Evolutionary conservation across 2,329 filamentous ascomycete genomes (phyloP).

Genomic region (Aureobasidium subglaciale): DNA sequence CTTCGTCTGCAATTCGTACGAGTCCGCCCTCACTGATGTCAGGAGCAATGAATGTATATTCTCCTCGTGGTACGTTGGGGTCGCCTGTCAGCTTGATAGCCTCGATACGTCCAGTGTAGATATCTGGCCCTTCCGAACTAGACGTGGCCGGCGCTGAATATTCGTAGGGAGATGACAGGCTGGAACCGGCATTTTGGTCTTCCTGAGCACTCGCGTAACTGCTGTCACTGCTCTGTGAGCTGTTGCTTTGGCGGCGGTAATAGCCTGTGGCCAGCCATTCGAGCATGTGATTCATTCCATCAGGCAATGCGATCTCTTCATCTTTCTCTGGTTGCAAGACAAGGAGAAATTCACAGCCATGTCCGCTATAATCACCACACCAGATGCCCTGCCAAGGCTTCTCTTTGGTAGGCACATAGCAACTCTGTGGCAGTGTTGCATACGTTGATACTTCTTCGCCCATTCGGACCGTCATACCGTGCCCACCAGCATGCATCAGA

Average conservation of each 20-base stretch:
- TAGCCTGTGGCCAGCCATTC: constrained; percentile 25
- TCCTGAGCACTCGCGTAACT: constrained; percentile 15
- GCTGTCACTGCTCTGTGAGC: constrained; percentile 20
- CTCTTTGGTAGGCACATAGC: constrained; percentile 72
- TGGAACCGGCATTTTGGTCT: constrained; percentile 12
- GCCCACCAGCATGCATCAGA: constrained; percentile 18
- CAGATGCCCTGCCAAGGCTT: constrained; percentile 88
- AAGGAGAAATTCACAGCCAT: constrained; percentile 83
- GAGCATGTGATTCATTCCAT: constrained; percentile 27
- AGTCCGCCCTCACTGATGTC: constrained; percentile 65
- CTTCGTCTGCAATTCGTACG: constrained; percentile 56
- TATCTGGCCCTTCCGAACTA: constrained; percentile 17
- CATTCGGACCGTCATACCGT: constrained; percentile 32
- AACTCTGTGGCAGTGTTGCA: constrained; percentile 63
- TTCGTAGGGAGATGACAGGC: background rate
- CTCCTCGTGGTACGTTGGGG: constrained; percentile 78
- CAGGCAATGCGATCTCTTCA: constrained; percentile 32
- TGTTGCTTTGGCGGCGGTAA: constrained; percentile 18
- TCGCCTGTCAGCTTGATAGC: constrained; percentile 91
- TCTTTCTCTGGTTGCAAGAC: constrained; percentile 63
- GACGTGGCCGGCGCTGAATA: background rate
- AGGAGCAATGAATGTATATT: constrained; percentile 72
- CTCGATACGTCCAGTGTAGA: constrained; percentile 63
- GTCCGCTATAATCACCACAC: constrained; percentile 81
- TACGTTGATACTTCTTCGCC: constrained; percentile 53